Percentiles rank a stretch among this genome's conserved stretches.
Conservation (phyloP, 2,329 filamentous ascomycete genomes). For the Cladophialophora chaetospira region DNA sequence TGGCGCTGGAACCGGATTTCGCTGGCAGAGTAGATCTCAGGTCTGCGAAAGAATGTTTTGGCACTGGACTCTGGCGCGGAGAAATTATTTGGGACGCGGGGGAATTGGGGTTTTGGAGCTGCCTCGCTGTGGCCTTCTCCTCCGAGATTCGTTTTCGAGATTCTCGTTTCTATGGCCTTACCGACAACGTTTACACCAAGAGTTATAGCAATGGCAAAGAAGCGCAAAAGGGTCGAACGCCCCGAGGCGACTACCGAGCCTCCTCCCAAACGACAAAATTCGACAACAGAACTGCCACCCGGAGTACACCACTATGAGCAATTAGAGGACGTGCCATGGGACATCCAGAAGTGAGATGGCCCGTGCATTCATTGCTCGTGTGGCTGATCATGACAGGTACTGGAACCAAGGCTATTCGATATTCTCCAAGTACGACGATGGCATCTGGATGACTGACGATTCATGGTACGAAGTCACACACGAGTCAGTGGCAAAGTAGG, state of each 20-base stretch:
- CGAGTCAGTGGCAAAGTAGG: constrained; percentile 81
- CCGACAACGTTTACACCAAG: neutral
- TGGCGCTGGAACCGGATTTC: neutral
- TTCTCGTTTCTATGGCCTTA: neutral
- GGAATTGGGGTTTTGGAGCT: neutral
- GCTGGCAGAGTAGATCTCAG: neutral
- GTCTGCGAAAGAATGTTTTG: neutral
- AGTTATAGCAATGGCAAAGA: constrained; percentile 15
- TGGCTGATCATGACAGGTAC: constrained; percentile 61
- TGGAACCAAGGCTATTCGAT: constrained; percentile 87
- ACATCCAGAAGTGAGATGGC: constrained; percentile 74
- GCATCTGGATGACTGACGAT: constrained; percentile 86
- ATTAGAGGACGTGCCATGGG: constrained; percentile 71
- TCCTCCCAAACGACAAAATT: constrained; percentile 12
- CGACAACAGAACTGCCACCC: constrained; percentile 52
- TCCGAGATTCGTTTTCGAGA: neutral
- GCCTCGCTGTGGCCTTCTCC: neutral
- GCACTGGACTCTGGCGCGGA: neutral
- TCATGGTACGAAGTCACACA: constrained; percentile 98
- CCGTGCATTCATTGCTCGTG: neutral
- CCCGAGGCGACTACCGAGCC: constrained; percentile 1
- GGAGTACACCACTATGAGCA: constrained; percentile 75
- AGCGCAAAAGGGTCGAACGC: constrained; percentile 17
- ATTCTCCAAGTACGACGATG: constrained; percentile 83
- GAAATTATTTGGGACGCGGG: neutral